Conservation (phyloP, 2,329 filamentous ascomycete species). For the Fusarium burgessii region DNA sequence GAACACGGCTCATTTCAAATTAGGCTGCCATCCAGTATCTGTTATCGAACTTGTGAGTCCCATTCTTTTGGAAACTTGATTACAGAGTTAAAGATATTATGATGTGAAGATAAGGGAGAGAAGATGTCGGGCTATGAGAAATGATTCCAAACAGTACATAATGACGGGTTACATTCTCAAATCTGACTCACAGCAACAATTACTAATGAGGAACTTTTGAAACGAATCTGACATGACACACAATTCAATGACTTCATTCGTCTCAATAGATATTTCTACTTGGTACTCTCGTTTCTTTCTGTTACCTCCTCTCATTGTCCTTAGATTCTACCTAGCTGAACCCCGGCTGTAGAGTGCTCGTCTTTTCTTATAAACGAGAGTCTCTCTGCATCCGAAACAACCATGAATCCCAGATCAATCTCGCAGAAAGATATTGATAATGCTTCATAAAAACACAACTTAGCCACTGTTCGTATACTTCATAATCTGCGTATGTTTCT, state of each 20-base stretch:
- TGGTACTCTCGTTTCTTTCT: not conserved
- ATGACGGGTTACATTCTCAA: not conserved
- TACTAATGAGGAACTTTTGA: not conserved
- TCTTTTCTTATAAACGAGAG: not conserved
- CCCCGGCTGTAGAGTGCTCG: not conserved
- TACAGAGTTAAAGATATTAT: not conserved
- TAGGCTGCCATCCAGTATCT: not conserved
- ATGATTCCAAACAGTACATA: constrained; percentile 13
- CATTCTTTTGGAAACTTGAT: not conserved
- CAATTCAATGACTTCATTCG: not conserved
- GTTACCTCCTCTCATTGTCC: too few relatives aligned
- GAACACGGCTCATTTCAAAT: not conserved
- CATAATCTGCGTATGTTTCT: too few relatives aligned
- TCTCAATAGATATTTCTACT: too few relatives aligned
- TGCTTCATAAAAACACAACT: too few relatives aligned
- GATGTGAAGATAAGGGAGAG: not conserved
- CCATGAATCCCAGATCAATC: not conserved
- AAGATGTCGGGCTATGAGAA: not conserved
- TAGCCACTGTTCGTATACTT: too few relatives aligned
- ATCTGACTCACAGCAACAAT: not conserved
- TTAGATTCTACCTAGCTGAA: not conserved
- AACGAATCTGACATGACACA: not conserved
- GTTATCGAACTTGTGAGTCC: not conserved
- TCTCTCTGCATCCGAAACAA: not conserved
- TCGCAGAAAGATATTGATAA: too few relatives aligned